Evolutionary conservation across 2,329 filamentous ascomycete genomes (phyloP), one percentile per base, ranked within the genome.

Genomic region (Bipolaris oryzae): DNA sequence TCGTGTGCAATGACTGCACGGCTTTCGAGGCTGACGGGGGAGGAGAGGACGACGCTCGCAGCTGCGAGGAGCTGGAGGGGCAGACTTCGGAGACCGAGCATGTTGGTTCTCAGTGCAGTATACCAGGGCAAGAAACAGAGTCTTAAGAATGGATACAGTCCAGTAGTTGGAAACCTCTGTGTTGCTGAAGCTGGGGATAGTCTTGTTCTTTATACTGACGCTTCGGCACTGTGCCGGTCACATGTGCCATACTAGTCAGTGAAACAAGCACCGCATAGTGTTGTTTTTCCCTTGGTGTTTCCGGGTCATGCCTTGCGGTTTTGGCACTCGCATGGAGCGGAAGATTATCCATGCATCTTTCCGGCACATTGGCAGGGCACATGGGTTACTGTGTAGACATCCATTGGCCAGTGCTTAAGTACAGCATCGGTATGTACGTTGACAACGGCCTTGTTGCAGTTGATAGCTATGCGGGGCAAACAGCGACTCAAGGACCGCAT

Each of bases 1-100:
- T 82, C 64, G 25, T 78, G 77, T 16, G 42, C 66, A 61, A 84
- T 80, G 37, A 76, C 76, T 7, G 73, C 80, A 42, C 82, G 78
- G 20, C 66, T 68, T 10, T 70, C 55, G 5, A 80, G 62, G 4
- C 18, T 44, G 31, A 68, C 28, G 7, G 73, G 72, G n/a, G 63
- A 46, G 5, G 70, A 68, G 9, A 64, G 64, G 37, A 69, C 61
- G 21, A 49, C 63, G 5, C 63, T 62, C 10, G 63, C 60, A 25
- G 59, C 56, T 18, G 62, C 55, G 10, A 70, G 57, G 31, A 74
- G 63, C 43, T 67, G 67, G 7, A 71, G 6, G 20, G 70, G 45
- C 1, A 74, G 55, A 5, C 51, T 58, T 11, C 53, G 63, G 43
- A 69, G 23, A 28, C 60, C 66, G 55, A 70, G 34, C 71, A 74